A percentile compares a stretch with the other conserved stretches of the same genome.
phyloP scores from a whole-genome alignment of 2,329 filamentous ascomycete species.

The Ceratocystis destructans region DNA sequence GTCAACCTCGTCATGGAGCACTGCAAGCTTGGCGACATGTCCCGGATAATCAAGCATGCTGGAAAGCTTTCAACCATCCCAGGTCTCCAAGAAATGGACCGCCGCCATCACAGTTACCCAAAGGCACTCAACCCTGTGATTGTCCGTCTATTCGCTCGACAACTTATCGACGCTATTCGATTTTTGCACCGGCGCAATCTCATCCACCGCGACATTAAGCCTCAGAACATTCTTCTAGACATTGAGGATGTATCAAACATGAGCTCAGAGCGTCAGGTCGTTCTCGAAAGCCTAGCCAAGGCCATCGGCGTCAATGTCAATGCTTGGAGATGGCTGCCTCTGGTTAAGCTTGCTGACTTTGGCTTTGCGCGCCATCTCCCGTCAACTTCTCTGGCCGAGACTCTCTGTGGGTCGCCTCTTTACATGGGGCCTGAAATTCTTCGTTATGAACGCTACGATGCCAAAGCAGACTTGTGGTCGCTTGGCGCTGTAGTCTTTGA shows the following conservation, averaged over 20 bases:
- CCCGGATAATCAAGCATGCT: constrained; percentile 90
- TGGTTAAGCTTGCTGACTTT: constrained; percentile 97
- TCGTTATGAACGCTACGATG: constrained; percentile 92
- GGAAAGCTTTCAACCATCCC: constrained; percentile 66
- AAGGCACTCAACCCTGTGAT: constrained; percentile 95
- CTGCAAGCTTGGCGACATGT: constrained; percentile 87
- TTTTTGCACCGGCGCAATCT: constrained; percentile 77
- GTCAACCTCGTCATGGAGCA: constrained; percentile 99
- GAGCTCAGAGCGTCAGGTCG: constrained; percentile 53
- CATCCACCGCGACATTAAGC: constrained; percentile 94
- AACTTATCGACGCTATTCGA: constrained; percentile 79
- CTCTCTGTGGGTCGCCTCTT: constrained; percentile 85
- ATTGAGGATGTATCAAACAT: constrained; percentile 43
- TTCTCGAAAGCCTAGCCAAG: constrained; percentile 25
- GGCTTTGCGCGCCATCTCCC: constrained; percentile 93
- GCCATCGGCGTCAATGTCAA: constrained; percentile 53
- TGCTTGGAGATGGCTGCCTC: constrained; percentile 44
- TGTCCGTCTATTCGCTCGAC: constrained; percentile 88
- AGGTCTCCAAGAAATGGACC: constrained; percentile 76
- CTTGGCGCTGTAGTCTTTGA: constrained; percentile 91
- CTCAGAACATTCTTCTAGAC: constrained; percentile 74
- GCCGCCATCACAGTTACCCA: constrained; percentile 75
- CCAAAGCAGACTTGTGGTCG: constrained; percentile 94
- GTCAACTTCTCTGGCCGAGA: constrained; percentile 83
- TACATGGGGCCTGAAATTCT: constrained; percentile 99